These are phyloP conservation scores for Fusarium xyrophilum DNA, from an alignment of 2,329 filamentous ascomycete species.

Conservation along the genomic window DNA sequence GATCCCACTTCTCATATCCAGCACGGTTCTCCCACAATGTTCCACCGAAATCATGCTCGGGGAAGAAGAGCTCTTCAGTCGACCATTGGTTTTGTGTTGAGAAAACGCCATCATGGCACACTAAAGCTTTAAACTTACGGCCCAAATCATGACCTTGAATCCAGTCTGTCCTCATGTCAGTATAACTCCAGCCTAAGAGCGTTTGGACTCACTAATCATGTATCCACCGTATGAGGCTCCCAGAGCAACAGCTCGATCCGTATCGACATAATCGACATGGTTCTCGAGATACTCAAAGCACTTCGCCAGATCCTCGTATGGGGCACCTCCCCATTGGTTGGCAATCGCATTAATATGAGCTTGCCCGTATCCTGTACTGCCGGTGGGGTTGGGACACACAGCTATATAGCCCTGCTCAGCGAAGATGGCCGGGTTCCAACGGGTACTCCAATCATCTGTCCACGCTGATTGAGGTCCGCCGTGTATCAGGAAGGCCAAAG, in stretches of 20 bases:
- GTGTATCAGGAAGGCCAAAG: conserved; percentile 80
- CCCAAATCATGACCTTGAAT: conserved; percentile 87
- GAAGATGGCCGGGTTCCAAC: conserved; percentile 87
- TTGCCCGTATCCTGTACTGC: conserved; percentile 83
- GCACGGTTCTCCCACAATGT: conserved; percentile 67
- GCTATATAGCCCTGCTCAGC: conserved; percentile 88
- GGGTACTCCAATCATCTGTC: conserved; percentile 77
- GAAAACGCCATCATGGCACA: conserved; percentile 88
- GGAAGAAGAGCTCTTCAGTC: conserved; percentile 75
- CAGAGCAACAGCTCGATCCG: conserved; percentile 71
- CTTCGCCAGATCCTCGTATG: conserved; percentile 82
- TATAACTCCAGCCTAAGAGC: no score
- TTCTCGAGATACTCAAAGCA: conserved; percentile 76
- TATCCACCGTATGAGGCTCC: conserved; percentile 79
- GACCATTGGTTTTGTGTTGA: conserved; percentile 70
- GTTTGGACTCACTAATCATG: conserved; percentile 68
- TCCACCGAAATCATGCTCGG: conserved; percentile 71
- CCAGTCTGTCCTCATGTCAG: conserved; percentile 67
- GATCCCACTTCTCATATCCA: conserved; percentile 74
- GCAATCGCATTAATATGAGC: conserved; percentile 77
- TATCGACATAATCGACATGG: conserved; percentile 73
- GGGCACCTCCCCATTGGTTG: conserved; percentile 82
- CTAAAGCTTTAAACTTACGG: conserved; percentile 84
- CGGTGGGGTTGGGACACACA: conserved; percentile 82
- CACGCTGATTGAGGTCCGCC: conserved; percentile 83